Base-by-base conservation (phyloP, 768 basidiomycete species). In the Saitozyma sp. region DNA sequence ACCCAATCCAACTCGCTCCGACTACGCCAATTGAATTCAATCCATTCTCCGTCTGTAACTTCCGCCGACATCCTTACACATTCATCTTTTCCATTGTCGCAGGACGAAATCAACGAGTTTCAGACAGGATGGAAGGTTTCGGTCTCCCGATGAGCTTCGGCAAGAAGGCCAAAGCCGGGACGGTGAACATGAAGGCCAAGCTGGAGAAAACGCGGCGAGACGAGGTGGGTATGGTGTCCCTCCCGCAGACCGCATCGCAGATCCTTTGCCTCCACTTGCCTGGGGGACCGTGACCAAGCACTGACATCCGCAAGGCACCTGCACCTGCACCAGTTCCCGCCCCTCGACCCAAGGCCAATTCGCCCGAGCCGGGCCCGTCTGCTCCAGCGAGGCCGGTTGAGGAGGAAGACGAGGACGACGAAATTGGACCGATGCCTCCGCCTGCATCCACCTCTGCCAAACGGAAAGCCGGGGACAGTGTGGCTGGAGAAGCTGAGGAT, bases 111-210 rank as follows among this genome's bases (percentile, higher is more conserved):
- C 29, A 4, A 56, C n/a, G 29, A 29, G 29, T 29, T 5, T 46
- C 45, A 13, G 2, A 11, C 65, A 77, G 19, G 43, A 81, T 81
- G 80, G 80, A 81, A 56, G 67, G 58, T 19, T 68, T 77, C 29
- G 79, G 75, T 13, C 69, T 81, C 14, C 78, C 79, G 4, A 78
- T 78, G 67, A 77, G 76, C 61, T 81, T 81, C 59, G 80, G 80
- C 62, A 81, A 81, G 64, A 76, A 76, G 61, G 65, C 75, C 56
- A 73, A 76, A 39, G 63, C 70, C n/a, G 73, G 67, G 14, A 60
- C 69, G 38, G 62, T 68, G 29, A 69, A 71, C 19, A 51, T 69
- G 40, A 45, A 67, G 48, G 67, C 69, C 20, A 78, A 79, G 60
- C 63, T 81, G 41, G 77, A 76, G 16, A 69, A 73, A 50, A 79